A percentile compares a stretch with the other conserved stretches of the same genome.
Conservation (phyloP, 2,329 filamentous ascomycete genomes). For the Talaromyces sp. region DNA sequence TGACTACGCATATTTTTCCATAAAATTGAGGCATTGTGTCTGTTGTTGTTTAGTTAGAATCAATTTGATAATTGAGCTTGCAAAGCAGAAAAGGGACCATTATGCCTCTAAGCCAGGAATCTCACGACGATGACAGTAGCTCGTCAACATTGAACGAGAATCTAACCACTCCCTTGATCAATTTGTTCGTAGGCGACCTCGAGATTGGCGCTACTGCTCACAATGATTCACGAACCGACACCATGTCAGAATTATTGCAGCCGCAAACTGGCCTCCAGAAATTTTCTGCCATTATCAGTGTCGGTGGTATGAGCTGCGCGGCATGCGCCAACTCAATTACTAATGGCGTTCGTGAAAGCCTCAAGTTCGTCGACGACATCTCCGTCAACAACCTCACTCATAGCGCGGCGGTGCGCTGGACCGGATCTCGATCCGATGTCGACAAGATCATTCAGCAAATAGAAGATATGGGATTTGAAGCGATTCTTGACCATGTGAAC, state of each 20-base stretch:
- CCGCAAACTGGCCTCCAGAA: background rate
- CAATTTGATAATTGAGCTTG: background rate
- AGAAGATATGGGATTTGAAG: conserved; percentile 64
- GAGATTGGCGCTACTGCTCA: background rate
- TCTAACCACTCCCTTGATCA: background rate
- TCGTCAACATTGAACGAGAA: conserved; percentile 4
- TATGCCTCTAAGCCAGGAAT: background rate
- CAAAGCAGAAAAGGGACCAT: background rate
- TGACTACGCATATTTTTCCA: background rate
- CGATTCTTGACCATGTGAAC: conserved; percentile 40
- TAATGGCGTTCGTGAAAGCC: conserved; percentile 40
- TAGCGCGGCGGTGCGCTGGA: conserved; percentile 48
- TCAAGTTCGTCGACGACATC: conserved; percentile 46
- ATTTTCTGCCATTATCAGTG: conserved; percentile 42
- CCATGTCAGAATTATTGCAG: background rate
- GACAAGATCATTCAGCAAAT: conserved; percentile 48
- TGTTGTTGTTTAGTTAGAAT: background rate
- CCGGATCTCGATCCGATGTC: conserved; percentile 43
- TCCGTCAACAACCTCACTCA: conserved; percentile 52
- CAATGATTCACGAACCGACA: background rate
- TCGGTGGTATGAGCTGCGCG: conserved; percentile 58
- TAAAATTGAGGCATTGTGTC: background rate
- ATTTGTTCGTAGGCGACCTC: background rate
- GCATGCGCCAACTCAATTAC: conserved; percentile 52
- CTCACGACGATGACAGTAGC: background rate